phyloP scores from a whole-genome alignment of 108 stramenopile genomes.

The Mediolabrus comicus region DNA sequence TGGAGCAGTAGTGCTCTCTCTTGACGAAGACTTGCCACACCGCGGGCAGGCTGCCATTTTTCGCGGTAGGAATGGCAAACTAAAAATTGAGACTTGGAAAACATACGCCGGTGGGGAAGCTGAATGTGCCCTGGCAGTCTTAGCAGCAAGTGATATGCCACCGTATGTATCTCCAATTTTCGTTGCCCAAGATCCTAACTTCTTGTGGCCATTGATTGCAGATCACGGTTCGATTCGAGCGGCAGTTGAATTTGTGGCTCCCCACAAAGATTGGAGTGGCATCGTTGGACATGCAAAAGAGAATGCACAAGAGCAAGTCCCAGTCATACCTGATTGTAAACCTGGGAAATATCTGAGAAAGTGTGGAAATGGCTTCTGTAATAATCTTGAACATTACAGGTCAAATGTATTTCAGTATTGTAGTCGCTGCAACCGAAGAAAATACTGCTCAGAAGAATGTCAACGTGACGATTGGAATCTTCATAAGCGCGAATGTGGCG shows the following conservation, averaged over 20 bases:
- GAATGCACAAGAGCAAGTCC: constrained; percentile 4
- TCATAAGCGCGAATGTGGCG: constrained; percentile 7
- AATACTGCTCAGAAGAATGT: constrained; percentile 3
- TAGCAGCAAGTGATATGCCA: constrained; percentile 1
- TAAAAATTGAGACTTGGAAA: constrained; percentile 9
- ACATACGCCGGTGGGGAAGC: constrained; percentile 6
- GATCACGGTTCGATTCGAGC: constrained; percentile 13
- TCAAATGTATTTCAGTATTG: background rate
- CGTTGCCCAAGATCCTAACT: constrained; percentile 14
- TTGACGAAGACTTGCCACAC: constrained; percentile 10
- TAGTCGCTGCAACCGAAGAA: constrained; percentile 1
- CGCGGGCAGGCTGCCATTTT: constrained; percentile 1
- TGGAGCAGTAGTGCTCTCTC: constrained; percentile 1
- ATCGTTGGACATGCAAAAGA: background rate
- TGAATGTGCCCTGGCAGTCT: constrained; percentile 2
- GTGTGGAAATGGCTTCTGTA: constrained; percentile 14
- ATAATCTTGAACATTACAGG: constrained; percentile 3
- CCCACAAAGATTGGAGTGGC: constrained; percentile 10
- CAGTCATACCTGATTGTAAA: background rate
- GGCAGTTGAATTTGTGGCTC: constrained; percentile 14
- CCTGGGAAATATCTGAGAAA: constrained; percentile 14
- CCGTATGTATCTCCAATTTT: constrained; percentile 13
- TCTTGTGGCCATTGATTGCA: constrained; percentile 1
- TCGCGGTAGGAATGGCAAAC: background rate
- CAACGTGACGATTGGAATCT: constrained; percentile 14